A percentile compares a stretch with the other conserved stretches of the same genome.
Conservation (phyloP, 139 green algal species). For the Tetraselmis chui region DNA sequence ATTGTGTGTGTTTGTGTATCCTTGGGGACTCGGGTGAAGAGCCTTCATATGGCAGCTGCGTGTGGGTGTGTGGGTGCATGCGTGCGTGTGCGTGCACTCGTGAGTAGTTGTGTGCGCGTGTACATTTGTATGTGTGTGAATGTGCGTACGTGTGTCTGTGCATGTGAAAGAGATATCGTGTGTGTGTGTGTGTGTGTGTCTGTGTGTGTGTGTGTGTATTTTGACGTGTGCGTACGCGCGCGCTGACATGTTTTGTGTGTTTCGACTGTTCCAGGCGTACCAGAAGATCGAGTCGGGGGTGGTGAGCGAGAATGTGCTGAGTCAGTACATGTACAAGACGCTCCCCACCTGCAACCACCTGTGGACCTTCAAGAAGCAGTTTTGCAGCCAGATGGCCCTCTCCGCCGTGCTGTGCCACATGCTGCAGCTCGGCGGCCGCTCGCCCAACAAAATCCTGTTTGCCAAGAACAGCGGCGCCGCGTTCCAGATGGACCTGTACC, state of each 20-base stretch:
- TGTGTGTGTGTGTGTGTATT: too few species aligned
- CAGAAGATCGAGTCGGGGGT: conserved; percentile 42
- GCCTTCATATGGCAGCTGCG: too few species aligned
- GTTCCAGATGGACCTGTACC: conserved; percentile 79
- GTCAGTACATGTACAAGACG: conserved; percentile 95
- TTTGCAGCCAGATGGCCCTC: conserved; percentile 82
- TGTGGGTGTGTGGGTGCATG: too few species aligned
- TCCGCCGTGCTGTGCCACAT: conserved; percentile 73
- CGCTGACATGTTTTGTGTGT: background rate
- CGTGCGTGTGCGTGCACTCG: too few species aligned
- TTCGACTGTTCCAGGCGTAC: conserved; percentile 51
- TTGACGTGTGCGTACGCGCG: background rate
- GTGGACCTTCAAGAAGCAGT: conserved; percentile 90
- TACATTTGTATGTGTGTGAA: too few species aligned
- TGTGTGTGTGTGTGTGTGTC: too few species aligned
- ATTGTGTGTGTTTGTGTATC: too few species aligned
- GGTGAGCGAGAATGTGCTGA: conserved; percentile 91
- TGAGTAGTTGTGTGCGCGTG: too few species aligned
- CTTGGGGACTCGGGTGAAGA: too few species aligned
- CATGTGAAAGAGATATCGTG: too few species aligned
- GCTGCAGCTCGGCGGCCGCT: conserved; percentile 75
- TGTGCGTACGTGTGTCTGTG: too few species aligned
- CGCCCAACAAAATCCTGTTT: conserved; percentile 86
- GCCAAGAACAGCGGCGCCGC: conserved; percentile 71
- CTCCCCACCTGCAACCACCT: conserved; percentile 76